A percentile compares a stretch with the other conserved stretches of the same genome.
Evolutionary conservation across 495 filamentous ascomycete genomes (phyloP).

Genomic region (Tuber indicum): DNA sequence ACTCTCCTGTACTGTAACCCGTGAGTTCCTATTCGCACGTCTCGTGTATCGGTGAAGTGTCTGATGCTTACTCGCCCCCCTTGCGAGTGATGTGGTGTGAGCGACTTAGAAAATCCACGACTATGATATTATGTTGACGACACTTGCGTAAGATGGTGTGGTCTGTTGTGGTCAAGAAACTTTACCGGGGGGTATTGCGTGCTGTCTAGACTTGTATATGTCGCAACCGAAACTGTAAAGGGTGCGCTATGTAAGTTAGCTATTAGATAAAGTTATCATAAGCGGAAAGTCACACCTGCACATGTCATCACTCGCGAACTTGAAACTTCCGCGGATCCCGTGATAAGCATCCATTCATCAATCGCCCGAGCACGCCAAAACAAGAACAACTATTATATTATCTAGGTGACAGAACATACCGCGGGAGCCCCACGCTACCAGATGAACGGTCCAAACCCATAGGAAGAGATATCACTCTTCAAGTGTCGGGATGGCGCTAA

Average conservation of each 20-base stretch:
- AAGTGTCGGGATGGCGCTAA: background rate
- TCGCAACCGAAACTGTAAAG: background rate
- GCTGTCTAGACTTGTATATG: background rate
- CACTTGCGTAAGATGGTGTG: background rate
- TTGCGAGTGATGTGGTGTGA: background rate
- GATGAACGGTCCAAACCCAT: background rate
- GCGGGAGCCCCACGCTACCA: background rate
- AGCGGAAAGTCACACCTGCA: background rate
- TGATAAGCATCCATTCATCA: background rate
- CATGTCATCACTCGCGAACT: background rate
- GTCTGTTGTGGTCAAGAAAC: background rate
- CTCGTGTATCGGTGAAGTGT: background rate
- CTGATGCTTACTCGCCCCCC: background rate
- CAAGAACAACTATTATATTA: background rate
- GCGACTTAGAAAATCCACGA: background rate
- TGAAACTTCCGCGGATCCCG: background rate
- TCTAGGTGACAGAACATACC: background rate
- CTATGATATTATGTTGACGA: background rate
- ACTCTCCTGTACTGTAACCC: background rate
- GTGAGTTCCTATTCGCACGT: background rate
- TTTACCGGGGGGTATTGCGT: background rate
- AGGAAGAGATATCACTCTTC: background rate
- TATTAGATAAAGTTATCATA: background rate
- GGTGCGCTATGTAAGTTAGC: background rate
- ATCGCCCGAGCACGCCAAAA: background rate